Base-by-base conservation (phyloP, 768 basidiomycete species). In the Calocybe indica region DNA sequence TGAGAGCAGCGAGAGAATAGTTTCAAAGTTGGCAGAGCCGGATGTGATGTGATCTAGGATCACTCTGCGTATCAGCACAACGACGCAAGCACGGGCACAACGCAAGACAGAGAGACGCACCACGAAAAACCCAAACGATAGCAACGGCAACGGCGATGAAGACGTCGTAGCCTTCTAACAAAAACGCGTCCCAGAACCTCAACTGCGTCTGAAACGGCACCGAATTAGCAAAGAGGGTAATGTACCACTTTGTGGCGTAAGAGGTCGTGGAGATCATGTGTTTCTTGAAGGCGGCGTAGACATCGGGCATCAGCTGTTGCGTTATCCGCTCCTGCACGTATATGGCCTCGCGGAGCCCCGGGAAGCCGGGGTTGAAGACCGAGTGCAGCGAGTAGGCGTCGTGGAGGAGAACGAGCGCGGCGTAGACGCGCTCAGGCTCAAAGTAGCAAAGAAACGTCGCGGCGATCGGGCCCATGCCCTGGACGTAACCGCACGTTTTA, bases 231-330 rank as follows among this genome's bases (percentile, higher is more conserved):
- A 97, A 99, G 10, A 98, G 72, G 2, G 96, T 98, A 65, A 99
- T 98, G 62, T 97, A 99, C 96, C 96, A 98, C 66, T 98, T 98
- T 1, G 95, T 97, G 28, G 93, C 93, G 68, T 95, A 99, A 13
- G 91, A 82, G 29, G 93, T 94, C 9, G 92, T 93, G 6, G 88
- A 88, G 49, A 99, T 87, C 78, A 80, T 86, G 57, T 97, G 85
- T 57, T 80, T 85, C 69, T 83, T 80, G 68, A 97, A 93, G 13
- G 89, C 83, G 13, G 72, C 73, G 57, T 88, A 94, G 28, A 98
- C 91, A 28, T 79, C 83, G 0, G 96, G 96, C 84, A 98, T 86
- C 72, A 88, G 11, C 51, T 75, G 73, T 63, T 94, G 81, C 63
- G 83, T 89, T 38, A 96, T 76, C 39, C 87, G 80, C 61, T 99